Percentiles rank a stretch among this genome's conserved stretches.
phyloP scores from a whole-genome alignment of 2,329 filamentous ascomycete species.

The Fusarium tupiense region DNA sequence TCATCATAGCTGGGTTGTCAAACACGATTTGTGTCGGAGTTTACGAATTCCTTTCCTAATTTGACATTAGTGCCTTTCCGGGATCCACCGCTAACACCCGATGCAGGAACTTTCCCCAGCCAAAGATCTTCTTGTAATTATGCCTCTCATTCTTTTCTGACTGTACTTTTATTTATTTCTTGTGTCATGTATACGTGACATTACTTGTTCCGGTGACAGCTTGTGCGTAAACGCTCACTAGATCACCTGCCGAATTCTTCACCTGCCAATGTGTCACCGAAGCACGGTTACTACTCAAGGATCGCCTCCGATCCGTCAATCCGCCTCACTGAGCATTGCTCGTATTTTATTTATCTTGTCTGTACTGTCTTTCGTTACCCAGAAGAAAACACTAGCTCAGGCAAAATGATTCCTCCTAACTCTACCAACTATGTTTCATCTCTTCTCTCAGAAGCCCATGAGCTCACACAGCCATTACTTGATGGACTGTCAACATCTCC shows the following conservation, averaged over 20 bases:
- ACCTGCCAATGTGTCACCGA: neutral
- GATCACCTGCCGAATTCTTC: neutral
- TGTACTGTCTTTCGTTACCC: accelerated
- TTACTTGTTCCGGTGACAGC: neutral
- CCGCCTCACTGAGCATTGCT: neutral
- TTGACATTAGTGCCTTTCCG: neutral
- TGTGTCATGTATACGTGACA: neutral
- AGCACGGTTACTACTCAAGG: neutral
- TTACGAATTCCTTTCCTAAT: neutral
- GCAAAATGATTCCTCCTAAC: neutral
- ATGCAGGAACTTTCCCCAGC: neutral
- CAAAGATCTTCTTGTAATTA: neutral
- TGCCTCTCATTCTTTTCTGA: neutral
- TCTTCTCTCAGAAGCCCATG: neutral
- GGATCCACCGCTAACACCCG: neutral
- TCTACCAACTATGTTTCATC: neutral
- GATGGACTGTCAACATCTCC: neutral
- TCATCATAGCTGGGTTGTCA: neutral
- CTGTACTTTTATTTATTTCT: neutral
- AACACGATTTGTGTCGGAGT: neutral
- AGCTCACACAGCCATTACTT: neutral
- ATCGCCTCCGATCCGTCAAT: neutral
- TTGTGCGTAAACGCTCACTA: neutral
- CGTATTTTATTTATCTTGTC: neutral
- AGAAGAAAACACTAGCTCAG: neutral